Percentiles rank a stretch among this genome's conserved stretches.
Evolutionary conservation across 257 asterid genomes (phyloP).

Genomic region (Fraxinus cuspidata): DNA sequence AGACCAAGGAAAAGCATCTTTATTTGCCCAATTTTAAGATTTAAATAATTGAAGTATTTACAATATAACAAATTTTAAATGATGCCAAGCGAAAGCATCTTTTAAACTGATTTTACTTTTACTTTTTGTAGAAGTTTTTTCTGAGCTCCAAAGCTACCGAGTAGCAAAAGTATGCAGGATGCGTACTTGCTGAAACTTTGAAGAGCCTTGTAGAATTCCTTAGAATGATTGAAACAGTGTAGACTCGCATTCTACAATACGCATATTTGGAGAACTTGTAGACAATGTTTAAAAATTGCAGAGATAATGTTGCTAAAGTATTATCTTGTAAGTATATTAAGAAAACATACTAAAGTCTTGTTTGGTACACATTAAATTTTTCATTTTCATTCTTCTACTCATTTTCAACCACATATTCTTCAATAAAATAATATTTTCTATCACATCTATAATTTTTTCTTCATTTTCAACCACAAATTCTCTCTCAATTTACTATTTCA

Average conservation of each 20-base stretch:
- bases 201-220: not conserved
- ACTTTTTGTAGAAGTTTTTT: no score
- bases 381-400: no score
- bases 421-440: no score
- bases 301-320: not conserved
- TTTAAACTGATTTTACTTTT: no score
- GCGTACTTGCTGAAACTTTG: not conserved
- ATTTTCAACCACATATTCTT: no score
- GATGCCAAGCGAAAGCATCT: no score
- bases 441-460: no score
- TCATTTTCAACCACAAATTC: no score
- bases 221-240: not conserved
- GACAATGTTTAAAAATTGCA: not conserved
- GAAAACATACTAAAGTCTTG: not conserved
- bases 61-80: not conserved
- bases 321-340: not conserved
- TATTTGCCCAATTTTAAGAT: not conserved
- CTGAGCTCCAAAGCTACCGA: no score
- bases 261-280: not conserved
- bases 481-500: no score
- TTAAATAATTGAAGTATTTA: not conserved
- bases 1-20: not conserved
- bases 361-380: no score
- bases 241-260: not conserved
- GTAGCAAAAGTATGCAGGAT: not conserved